Evolutionary conservation across 495 filamentous ascomycete species (phyloP).

Genomic region (Sordaria brevicollis): DNA sequence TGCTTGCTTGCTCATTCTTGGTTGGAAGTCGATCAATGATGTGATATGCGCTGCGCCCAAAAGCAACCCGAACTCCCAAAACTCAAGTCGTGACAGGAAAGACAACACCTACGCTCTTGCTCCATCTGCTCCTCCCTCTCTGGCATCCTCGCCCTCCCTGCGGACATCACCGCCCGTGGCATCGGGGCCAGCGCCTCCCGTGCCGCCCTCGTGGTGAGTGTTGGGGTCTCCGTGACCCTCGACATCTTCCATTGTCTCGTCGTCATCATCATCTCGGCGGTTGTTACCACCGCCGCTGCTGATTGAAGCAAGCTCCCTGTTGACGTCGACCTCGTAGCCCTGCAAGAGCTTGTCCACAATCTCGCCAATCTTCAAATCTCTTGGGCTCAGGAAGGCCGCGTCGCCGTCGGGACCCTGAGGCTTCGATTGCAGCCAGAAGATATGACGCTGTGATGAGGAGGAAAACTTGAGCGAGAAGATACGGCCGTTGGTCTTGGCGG

Average conservation of each 20-base stretch:
- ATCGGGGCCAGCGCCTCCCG: constrained; percentile 72
- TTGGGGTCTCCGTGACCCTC: constrained; percentile 51
- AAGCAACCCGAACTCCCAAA: constrained; percentile 11
- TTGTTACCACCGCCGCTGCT: constrained; percentile 52
- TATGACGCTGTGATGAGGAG: constrained; percentile 80
- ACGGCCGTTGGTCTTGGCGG: constrained; percentile 70
- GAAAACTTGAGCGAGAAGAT: constrained; percentile 91
- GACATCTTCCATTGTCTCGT: constrained; percentile 79
- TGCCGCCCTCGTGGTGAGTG: constrained; percentile 48
- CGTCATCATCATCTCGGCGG: constrained; percentile 50
- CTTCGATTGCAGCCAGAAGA: constrained; percentile 95
- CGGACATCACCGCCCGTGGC: constrained; percentile 84
- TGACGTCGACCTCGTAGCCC: constrained; percentile 82
- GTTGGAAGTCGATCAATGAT: background rate
- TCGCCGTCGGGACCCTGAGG: constrained; percentile 65
- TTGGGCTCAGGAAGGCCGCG: constrained; percentile 64
- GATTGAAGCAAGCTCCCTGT: constrained; percentile 59
- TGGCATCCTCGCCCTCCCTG: constrained; percentile 75
- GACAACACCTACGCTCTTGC: constrained; percentile 96
- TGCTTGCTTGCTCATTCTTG: background rate
- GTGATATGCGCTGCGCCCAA: background rate
- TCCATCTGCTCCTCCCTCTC: constrained; percentile 91
- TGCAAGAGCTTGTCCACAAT: constrained; percentile 76
- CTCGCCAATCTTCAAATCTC: constrained; percentile 71
- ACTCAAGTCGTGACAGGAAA: constrained; percentile 23